These are phyloP conservation scores for Lathyrus tuberosus DNA, from an alignment of 306 rosid species.

Conservation along the genomic window DNA sequence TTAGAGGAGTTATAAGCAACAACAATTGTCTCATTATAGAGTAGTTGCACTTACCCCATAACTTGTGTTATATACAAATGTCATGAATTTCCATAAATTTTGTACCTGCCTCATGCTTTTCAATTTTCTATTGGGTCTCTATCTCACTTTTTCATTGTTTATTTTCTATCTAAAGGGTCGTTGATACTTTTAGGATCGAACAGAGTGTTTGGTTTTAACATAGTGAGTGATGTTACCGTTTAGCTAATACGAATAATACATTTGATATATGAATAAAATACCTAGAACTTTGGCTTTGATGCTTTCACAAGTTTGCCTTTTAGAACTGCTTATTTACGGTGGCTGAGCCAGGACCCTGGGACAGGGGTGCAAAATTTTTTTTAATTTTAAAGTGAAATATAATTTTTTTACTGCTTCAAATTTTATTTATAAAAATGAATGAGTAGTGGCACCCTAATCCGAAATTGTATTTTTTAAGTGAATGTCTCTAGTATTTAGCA, in stretches of 20 bases:
- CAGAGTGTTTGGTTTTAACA: slow-evolving; percentile 21
- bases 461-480: no score
- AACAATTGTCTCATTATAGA: background rate
- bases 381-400: no score
- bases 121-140: background rate
- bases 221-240: slow-evolving; percentile 42
- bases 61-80: no score
- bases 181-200: slow-evolving; percentile 29
- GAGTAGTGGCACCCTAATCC: no score
- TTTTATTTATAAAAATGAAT: no score
- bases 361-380: no score
- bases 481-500: no score
- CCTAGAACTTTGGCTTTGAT: slow-evolving; percentile 1
- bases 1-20: background rate
- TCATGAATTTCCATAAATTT: no score
- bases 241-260: slow-evolving; percentile 40
- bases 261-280: background rate
- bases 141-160: slow-evolving; percentile 8
- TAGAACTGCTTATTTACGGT: background rate
- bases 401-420: no score
- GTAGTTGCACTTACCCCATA: background rate
- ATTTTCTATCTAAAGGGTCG: slow-evolving; percentile 31
- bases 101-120: slow-evolving; percentile 3
- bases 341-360: no score
- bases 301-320: slow-evolving; percentile 17